Evolutionary conservation across 371 early-diverging fungal species (phyloP), one percentile per base, ranked within the genome.

Genomic region (Vairimorpha necatrix): DNA sequence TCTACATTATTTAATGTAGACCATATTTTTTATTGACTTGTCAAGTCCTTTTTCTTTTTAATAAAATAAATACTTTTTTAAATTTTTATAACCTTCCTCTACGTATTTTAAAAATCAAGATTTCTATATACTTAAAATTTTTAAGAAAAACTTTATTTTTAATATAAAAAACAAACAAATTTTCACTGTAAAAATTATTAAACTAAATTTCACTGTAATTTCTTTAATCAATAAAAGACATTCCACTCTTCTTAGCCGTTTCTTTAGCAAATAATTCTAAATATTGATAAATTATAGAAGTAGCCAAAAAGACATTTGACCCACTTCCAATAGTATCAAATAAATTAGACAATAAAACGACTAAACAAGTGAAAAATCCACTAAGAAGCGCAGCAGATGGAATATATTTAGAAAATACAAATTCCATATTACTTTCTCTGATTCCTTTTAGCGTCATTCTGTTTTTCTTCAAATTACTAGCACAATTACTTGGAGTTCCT

Each of bases 231-330:
- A 81, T 75, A 61, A 69, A 67, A 24, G 69, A 46, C 67, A 80
- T 77, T 69, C 79, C 80, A 32, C 66, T 67, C 32, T 73, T 74
- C 38, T 47, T 42, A 63, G 94, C 76, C 34, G 74, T 63, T 60
- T 85, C 85, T 54, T 84, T 86, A 26, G 80, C 77, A 66, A 84
- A 82, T 28, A 84, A 33, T 66, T 84, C 85, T 54, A 76, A 80
- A 72, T 84, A 85, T 83, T 97, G 95, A 89, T 95, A 95, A 83
- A 99, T 94, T 79, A 96, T 96, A 63, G 96, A 95, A 34, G 96
- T 97, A 69, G 95, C 93, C 73, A 99, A 85, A 84, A 99, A 87
- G 76, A 99, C 97, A 89, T 98, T 98, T 42, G 96, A 94, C 39
- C 99, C 99, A 53, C 95, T 93, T 36, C 99, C 99, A 86, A 97